Conservation (phyloP, 352 stramenopile genomes). For the Blastocystis sp. region DNA sequence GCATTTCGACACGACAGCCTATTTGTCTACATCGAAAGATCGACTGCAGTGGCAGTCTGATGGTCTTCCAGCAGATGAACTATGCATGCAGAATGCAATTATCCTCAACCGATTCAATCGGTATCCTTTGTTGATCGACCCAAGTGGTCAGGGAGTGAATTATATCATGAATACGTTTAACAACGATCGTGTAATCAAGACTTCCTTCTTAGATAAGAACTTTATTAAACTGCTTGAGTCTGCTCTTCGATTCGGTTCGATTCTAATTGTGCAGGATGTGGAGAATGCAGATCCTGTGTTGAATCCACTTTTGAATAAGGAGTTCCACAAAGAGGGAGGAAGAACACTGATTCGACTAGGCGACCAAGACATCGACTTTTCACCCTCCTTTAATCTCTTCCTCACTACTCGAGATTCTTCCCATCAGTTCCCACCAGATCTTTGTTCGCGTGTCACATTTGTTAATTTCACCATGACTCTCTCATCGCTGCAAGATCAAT, state of each 20-base stretch:
- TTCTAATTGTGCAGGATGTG: slow-evolving; percentile 96
- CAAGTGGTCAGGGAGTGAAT: slow-evolving; percentile 89
- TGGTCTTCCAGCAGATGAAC: slow-evolving; percentile 88
- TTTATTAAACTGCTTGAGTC: slow-evolving; percentile 99
- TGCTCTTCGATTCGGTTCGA: slow-evolving; percentile 96
- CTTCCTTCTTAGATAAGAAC: slow-evolving; percentile 87
- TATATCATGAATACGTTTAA: slow-evolving; percentile 96
- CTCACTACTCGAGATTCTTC: slow-evolving; percentile 94
- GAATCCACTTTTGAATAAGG: slow-evolving; percentile 97
- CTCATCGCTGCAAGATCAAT: slow-evolving; percentile 91
- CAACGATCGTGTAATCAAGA: slow-evolving; percentile 86
- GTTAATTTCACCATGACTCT: slow-evolving; percentile 99
- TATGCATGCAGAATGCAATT: slow-evolving; percentile 98
- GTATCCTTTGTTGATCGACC: slow-evolving; percentile 97
- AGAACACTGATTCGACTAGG: slow-evolving; percentile 91
- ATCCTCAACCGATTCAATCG: slow-evolving; percentile 92
- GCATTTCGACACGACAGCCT: slow-evolving; percentile 85
- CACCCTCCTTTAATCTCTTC: slow-evolving; percentile 93
- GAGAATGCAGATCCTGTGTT: slow-evolving; percentile 95
- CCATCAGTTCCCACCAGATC: slow-evolving; percentile 92
- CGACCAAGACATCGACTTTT: slow-evolving; percentile 99
- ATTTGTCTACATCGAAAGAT: slow-evolving; percentile 87
- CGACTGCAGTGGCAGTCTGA: slow-evolving; percentile 83
- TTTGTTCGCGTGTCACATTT: slow-evolving; percentile 95
- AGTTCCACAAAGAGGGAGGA: slow-evolving; percentile 95